These are phyloP conservation scores for Perkinsus chesapeaki DNA, from an alignment of 169 alveolate species.

Conservation along the genomic window DNA sequence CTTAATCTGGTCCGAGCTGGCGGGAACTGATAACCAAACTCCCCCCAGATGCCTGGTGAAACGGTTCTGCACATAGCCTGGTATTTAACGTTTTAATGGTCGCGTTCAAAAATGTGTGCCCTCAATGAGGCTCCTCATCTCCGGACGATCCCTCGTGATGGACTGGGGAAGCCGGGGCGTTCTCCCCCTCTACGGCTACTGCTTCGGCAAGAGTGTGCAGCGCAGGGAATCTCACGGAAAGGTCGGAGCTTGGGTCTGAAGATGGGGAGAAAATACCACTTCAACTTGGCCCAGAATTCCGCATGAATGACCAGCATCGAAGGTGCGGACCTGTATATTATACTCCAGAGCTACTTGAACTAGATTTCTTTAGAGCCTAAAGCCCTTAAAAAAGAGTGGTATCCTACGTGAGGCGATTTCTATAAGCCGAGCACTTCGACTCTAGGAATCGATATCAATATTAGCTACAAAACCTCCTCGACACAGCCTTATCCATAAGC, in stretches of 20 bases:
- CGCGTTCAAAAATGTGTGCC: background rate
- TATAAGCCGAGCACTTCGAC: no score
- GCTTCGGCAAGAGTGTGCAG: background rate
- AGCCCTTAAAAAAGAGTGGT: no score
- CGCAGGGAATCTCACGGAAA: background rate
- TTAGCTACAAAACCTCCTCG: no score
- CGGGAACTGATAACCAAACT: background rate
- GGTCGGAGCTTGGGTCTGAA: background rate
- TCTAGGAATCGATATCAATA: no score
- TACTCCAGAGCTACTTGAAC: no score
- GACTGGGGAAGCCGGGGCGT: no score
- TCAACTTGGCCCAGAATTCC: background rate
- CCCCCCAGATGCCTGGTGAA: background rate
- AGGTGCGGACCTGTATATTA: no score
- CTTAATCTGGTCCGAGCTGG: background rate
- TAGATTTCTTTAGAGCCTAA: no score
- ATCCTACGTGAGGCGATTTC: no score
- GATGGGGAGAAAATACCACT: background rate
- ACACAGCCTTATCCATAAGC: no score
- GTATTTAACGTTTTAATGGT: background rate
- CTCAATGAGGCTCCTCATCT: background rate
- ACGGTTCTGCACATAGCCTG: background rate
- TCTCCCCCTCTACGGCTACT: background rate
- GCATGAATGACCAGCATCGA: no score
- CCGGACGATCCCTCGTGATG: background rate